Evolutionary conservation across 495 filamentous ascomycete species (phyloP), one percentile per base, ranked within the genome.

Genomic region (Trichoderma orchidacearum): DNA sequence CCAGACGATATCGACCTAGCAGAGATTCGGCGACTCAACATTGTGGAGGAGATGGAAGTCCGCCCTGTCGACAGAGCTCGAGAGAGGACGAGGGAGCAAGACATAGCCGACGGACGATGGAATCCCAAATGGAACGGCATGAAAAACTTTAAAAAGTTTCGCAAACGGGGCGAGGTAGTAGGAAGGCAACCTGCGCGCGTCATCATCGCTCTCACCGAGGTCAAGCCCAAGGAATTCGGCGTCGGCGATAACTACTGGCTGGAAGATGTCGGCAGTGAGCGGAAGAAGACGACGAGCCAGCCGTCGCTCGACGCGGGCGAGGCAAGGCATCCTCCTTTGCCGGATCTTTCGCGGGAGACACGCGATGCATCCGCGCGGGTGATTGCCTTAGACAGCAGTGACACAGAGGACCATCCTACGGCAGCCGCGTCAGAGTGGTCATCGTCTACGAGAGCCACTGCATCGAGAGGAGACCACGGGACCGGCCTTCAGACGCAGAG

Each of bases 131-230:
- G 94, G 94, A 95, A 96, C 64, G 93, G 94, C 0, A 80, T 92
- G 5, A 94, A 90, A 70, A 97, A 98, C 61, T 98, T 96, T 75
- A 98, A 98, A 69, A 85, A 80, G 60, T 98, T 98, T 61, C 79
- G 82, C 3, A 80, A 82, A 56, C 79, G 80, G 50, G 82, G 79
- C 2, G 81, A 77, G 3, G 9, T 59, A 0, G 75, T 75, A 0
- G 70, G 75, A 5, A 64, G 78, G 63, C 50, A 72, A 60, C 60
- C 78, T 59, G 59, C 75, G 41, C 70, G 74, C 23, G 81, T 92
- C 27, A 89, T 95, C 45, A 84, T 96, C 29, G 74, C 77, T 0
- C 71, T 96, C 15, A 87, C 93, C 58, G 90, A 92, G 62, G 85
- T 87, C 2, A 84, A 81, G 58, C 78, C 80, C 52, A 89, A 87